Evolutionary conservation across 768 basidiomycete species (phyloP), one percentile per base, ranked within the genome.

Genomic region (Floccularia luteovirens): DNA sequence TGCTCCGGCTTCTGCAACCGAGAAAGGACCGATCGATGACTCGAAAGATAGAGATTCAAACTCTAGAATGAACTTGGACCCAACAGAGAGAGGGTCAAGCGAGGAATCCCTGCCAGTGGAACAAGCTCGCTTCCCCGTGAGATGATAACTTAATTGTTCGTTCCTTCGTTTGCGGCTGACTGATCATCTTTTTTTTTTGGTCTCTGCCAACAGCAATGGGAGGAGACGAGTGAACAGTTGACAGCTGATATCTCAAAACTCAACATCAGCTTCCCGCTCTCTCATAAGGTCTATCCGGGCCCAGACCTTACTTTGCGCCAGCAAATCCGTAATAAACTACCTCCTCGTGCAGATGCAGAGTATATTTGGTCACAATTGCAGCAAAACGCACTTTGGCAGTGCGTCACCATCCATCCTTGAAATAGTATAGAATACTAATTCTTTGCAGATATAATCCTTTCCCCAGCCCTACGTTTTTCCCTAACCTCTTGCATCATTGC

Each of bases 321-420:
- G 30, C 72, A 72, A 45, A 75, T 82, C 38, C 68, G 75, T 34
- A 61, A 54, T 34, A 69, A 72, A 53, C 68, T 84, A 7, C 81
- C 81, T 14, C 49, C 69, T 2, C 68, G 72, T 27, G 55, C 64
- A 37, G 76, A 78, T 42, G 78, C 79, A 0, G 72, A 76, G 38
- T 67, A 76, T 41, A 67, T 82, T 17, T 82, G 79, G 67, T 64
- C 70, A 24, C 77, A 81, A 53, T 75, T 75, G 22, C 68, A 70
- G 37, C 64, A 67, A 45, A 79, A 82, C 47, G 80, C 79, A 19
- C 64, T 79, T 41, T 82, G 80, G 81, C 79, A 81, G 73, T 77
- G 52, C 44, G 70, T 57, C 23, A 23, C 24, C 43, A n/a, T 36
- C 41, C 27, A 30, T 23, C 23, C 35, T 22, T 41, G 34, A 32